Evolutionary conservation across 2,329 filamentous ascomycete species (phyloP).

Genomic region (Monosporascus sp.): DNA sequence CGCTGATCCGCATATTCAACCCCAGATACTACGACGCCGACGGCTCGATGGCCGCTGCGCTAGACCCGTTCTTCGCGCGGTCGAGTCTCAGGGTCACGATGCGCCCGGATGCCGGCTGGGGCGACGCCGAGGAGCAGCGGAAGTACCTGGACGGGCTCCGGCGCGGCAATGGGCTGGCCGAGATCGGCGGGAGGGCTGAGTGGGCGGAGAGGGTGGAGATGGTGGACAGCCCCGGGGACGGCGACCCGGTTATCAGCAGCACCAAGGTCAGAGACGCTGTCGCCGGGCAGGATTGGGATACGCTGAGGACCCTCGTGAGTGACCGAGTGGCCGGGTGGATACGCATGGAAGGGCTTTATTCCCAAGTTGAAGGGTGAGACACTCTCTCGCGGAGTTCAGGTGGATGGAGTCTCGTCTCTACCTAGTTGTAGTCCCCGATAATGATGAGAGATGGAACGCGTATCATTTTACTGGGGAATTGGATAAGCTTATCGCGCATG

Average conservation of each 20-base stretch:
- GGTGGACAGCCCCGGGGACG: conserved; percentile 43
- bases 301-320: conserved; percentile 51
- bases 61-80: conserved; percentile 59
- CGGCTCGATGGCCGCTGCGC: conserved; percentile 44
- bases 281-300: conserved; percentile 38
- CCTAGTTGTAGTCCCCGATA: too few relatives aligned
- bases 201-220: conserved; percentile 61
- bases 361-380: background rate
- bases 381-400: too few relatives aligned
- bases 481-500: too few relatives aligned
- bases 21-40: conserved; percentile 60
- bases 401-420: too few relatives aligned
- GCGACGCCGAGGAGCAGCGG: conserved; percentile 48
- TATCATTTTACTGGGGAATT: too few relatives aligned
- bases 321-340: conserved; percentile 55
- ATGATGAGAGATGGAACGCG: too few relatives aligned
- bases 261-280: conserved; percentile 60
- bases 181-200: conserved; percentile 47
- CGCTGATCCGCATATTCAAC: conserved; percentile 65
- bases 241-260: conserved; percentile 45
- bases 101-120: conserved; percentile 58
- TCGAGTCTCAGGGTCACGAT: conserved; percentile 61
- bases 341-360: conserved; percentile 51
- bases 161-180: conserved; percentile 38
- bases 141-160: conserved; percentile 48